Evolutionary conservation across 352 stramenopile genomes (phyloP), one percentile per base, ranked within the genome.

Genomic region (Lagenidium sp.): DNA sequence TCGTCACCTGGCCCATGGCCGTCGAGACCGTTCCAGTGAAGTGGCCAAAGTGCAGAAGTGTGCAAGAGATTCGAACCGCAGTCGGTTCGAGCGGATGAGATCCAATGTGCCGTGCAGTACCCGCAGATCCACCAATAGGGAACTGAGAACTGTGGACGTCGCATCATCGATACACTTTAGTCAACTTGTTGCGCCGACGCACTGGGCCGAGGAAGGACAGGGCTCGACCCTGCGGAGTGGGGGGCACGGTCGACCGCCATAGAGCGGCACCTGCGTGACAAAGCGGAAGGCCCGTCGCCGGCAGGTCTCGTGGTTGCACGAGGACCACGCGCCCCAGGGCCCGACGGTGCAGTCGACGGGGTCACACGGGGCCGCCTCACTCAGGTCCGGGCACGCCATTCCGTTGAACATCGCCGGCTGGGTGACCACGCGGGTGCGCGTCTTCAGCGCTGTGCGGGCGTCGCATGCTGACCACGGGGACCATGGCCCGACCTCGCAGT

Each of bases 231-330:
- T 39, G 34, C 34, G 34, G 13, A 50, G 23, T 6, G 43, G 4
- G 10, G 30, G 43, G 22, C 43, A 50, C 16, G 43, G 21, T 4
- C 11, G 12, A 13, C 43, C 43, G 3, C 34, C 43, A 30, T 50
- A 41, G 2, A 35, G 20, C 30, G 43, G n/a, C 1, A 23, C 21
- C 31, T 36, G 25, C 20, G 21, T 25, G 15, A 50, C 7, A 8
- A 36, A 41, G 20, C 43, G 43, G 25, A 37, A 28, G 16, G 29
- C 29, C 11, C 15, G 24, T 7, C 28, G 29, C 16, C 25, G 20
- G 26, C 20, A 22, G 12, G 43, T 42, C 1, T 23, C 34, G 20
- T 40, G 29, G 10, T 50, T 42, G 32, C 43, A 50, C 21, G 13
- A 10, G 32, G 22, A 31, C 31, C 34, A 50, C 15, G 4, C 43